Conservation (phyloP, 805 yeast species). For the Priceomyces haplophilus region DNA sequence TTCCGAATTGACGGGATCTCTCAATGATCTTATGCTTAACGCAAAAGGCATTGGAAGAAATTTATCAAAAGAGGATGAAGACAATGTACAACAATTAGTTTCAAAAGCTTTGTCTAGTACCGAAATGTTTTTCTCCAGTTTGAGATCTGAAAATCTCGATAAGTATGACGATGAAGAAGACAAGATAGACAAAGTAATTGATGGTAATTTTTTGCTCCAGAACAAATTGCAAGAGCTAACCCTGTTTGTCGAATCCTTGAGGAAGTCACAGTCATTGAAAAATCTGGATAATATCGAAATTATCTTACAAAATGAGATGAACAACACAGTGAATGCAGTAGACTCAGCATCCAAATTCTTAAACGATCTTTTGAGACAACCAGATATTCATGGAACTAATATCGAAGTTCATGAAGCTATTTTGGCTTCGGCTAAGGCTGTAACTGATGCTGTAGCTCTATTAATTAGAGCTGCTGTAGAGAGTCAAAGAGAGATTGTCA, state of each 20-base stretch:
- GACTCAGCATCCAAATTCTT: conserved; percentile 62
- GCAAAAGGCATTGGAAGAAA: conserved; percentile 66
- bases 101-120: conserved; percentile 58
- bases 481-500: conserved; percentile 78
- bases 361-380: conserved; percentile 49
- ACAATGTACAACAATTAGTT: conserved; percentile 45
- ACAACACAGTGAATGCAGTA: conserved; percentile 67
- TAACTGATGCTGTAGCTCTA: conserved; percentile 71
- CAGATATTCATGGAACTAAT: conserved; percentile 53
- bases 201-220: conserved; percentile 72
- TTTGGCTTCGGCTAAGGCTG: conserved; percentile 72
- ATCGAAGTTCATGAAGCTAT: conserved; percentile 74
- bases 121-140: conserved; percentile 57
- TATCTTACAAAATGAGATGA: conserved; percentile 70
- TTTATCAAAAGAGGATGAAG: conserved; percentile 53
- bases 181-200: conserved; percentile 72
- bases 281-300: conserved; percentile 59
- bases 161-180: conserved; percentile 55
- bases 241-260: conserved; percentile 53
- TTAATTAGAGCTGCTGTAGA: conserved; percentile 75
- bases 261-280: conserved; percentile 28
- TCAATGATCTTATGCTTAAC: conserved; percentile 61
- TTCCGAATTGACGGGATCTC: conserved; percentile 58
- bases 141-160: conserved; percentile 53
- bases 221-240: conserved; percentile 60